Base-by-base conservation (phyloP, 2,329 filamentous ascomycete species). In the Triangularia verruculosa region DNA sequence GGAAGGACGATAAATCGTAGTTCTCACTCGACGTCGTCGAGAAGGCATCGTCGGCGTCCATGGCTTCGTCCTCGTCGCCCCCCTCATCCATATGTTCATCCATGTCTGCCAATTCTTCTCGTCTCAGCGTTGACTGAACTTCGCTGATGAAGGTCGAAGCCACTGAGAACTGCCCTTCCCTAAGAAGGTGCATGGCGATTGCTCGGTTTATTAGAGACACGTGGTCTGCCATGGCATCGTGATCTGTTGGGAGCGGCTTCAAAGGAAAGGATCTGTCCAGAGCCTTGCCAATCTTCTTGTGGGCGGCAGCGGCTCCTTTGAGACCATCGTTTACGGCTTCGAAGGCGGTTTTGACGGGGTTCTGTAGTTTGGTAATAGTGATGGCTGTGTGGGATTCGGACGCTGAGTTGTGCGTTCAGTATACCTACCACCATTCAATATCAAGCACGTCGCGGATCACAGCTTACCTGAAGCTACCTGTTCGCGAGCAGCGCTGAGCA, bases 161-260 rank as follows among this genome's bases (percentile, higher is more conserved):
- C 1, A 97, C 93, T 22, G 83, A 84, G 76, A 99, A 99, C 73
- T 97, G 91, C 57, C 95, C 95, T 78, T 98, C 94, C 47, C 95
- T 91, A 43, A 99, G 84, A 22, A 99, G 84, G 74, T 99, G 95
- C 93, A 98, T 97, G 9, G 91, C 91, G 70, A 99, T 96, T 6
- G 95, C 94, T 62, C 93, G 87, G 77, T 97, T 96, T 73, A 98
- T 92, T 12, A 97, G 82, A 15, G 84, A 81, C 3, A 90, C 84
- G 68, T 96, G 88, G 20, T 88, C 85, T 1, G 86, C 88, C 75
- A 97, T 87, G 32, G 88, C 89, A 76, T 96, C 92, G 71, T 92
- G 88, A 63, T 93, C 90, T 72, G 87, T 90, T 13, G 89, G 90
- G 0, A 94, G 86, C 13, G 90, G 80, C 13, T 88, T 86, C 9